Percentiles rank a stretch among this genome's conserved stretches.
These are phyloP conservation scores for Haematococcus lacustris DNA, from an alignment of 139 green algal species.

Conservation along the genomic window DNA sequence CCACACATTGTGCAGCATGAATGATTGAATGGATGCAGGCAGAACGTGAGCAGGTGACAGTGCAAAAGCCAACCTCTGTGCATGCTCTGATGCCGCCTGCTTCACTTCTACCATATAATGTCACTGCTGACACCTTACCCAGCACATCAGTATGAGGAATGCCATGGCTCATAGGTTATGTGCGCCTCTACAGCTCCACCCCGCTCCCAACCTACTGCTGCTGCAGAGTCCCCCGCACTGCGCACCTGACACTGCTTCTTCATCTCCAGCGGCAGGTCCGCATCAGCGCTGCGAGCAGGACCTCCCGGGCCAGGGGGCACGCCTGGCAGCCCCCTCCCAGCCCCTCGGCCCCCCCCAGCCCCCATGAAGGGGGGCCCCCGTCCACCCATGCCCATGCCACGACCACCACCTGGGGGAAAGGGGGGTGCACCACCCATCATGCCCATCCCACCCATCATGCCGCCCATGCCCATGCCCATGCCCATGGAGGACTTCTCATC, in stretches of 20 bases:
- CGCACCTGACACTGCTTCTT: slow-evolving; percentile 10
- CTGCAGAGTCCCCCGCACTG: neutral
- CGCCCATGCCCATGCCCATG: slow-evolving; percentile 23
- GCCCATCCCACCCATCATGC: slow-evolving; percentile 11
- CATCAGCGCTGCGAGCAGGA: too few species aligned
- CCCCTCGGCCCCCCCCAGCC: slow-evolving; percentile 12
- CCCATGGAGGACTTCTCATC: slow-evolving; percentile 38
- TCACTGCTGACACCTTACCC: too few species aligned
- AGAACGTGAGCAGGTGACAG: too few species aligned
- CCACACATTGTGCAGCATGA: too few species aligned
- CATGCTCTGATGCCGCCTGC: too few species aligned
- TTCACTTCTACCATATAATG: too few species aligned
- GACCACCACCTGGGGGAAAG: slow-evolving; percentile 11
- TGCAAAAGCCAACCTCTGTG: too few species aligned
- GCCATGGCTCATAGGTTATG: too few species aligned
- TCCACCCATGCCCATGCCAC: slow-evolving; percentile 22
- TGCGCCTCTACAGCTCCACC: too few species aligned
- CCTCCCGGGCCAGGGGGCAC: too few species aligned
- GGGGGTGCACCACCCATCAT: slow-evolving; percentile 23
- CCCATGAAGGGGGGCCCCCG: slow-evolving; percentile 32
- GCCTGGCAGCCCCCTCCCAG: neutral
- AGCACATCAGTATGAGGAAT: too few species aligned
- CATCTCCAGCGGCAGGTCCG: slow-evolving; percentile 13
- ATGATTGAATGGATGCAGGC: too few species aligned
- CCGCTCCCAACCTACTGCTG: slow-evolving; percentile 12